Conservation (phyloP, 805 yeast genomes). For the Debaryomyces maramus region DNA sequence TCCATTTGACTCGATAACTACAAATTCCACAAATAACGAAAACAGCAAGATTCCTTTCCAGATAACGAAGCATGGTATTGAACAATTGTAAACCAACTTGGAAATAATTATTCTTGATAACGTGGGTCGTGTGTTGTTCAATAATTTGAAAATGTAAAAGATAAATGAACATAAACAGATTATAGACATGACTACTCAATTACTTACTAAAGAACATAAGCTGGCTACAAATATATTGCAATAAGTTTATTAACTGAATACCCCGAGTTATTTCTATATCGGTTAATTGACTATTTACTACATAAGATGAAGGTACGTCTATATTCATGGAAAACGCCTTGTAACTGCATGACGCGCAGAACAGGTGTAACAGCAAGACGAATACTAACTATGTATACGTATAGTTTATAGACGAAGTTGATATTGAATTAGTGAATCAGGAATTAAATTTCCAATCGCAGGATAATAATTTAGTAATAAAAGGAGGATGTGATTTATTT, state of each 20-base stretch:
- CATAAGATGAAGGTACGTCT: neutral
- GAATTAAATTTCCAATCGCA: constrained; percentile 65
- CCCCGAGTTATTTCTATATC: neutral
- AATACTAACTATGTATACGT: too few relatives aligned
- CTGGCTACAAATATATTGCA: too few relatives aligned
- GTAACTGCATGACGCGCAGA: too few relatives aligned
- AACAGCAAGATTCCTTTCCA: constrained; percentile 16
- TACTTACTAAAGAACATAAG: neutral
- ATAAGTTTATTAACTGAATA: neutral
- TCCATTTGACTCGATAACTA: constrained; percentile 6
- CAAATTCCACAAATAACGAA: constrained; percentile 1
- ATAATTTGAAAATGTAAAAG: neutral
- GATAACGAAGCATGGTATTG: constrained; percentile 17
- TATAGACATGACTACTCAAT: too few relatives aligned
- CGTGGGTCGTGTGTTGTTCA: constrained; percentile 10
- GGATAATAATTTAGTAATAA: constrained; percentile 50
- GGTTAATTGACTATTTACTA: neutral
- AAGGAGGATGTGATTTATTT: constrained; percentile 90
- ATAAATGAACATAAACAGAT: neutral
- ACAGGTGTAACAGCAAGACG: too few relatives aligned
- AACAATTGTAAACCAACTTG: constrained; percentile 10
- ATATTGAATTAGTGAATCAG: constrained; percentile 87
- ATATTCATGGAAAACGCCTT: neutral
- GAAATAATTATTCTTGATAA: neutral
- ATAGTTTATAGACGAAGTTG: constrained; percentile 89